These are phyloP conservation scores for Cyberlindnera petersonii DNA, from an alignment of 805 yeast species.

Conservation along the genomic window DNA sequence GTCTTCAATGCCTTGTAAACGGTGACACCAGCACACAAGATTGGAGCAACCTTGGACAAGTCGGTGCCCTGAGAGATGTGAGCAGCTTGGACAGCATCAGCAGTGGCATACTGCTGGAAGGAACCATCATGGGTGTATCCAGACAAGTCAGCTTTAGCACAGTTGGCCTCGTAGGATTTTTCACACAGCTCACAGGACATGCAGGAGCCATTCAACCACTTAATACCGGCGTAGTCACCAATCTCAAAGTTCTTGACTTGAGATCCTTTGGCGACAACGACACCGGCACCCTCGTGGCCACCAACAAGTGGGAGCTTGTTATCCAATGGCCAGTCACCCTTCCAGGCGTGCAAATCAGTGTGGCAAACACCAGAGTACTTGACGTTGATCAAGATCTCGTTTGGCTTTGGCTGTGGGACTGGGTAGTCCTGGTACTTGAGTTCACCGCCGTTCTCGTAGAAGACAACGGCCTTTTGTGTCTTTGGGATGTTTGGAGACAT, in stretches of 20 bases:
- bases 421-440: slow-evolving; percentile 47
- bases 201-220: slow-evolving; percentile 69
- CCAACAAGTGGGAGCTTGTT: slow-evolving; percentile 61
- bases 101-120: slow-evolving; percentile 61
- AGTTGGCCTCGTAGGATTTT: slow-evolving; percentile 56
- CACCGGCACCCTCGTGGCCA: slow-evolving; percentile 73
- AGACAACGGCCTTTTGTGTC: slow-evolving; percentile 48
- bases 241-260: slow-evolving; percentile 55
- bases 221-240: slow-evolving; percentile 65
- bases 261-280: slow-evolving; percentile 59
- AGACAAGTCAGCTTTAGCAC: slow-evolving; percentile 62
- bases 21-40: slow-evolving; percentile 45
- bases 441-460: slow-evolving; percentile 45
- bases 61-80: slow-evolving; percentile 52
- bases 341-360: slow-evolving; percentile 59
- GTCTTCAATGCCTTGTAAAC: slow-evolving; percentile 65
- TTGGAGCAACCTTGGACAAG: slow-evolving; percentile 54
- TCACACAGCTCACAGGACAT: slow-evolving; percentile 61
- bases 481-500: slow-evolving; percentile 32
- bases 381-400: slow-evolving; percentile 52
- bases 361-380: slow-evolving; percentile 64
- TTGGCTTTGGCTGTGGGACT: slow-evolving; percentile 52
- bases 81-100: slow-evolving; percentile 61
- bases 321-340: slow-evolving; percentile 54
- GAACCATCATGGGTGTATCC: slow-evolving; percentile 57